Percentiles rank a stretch among this genome's conserved stretches.
Evolutionary conservation across 2,329 filamentous ascomycete genomes (phyloP).

Genomic region (Clathrospora elynae): DNA sequence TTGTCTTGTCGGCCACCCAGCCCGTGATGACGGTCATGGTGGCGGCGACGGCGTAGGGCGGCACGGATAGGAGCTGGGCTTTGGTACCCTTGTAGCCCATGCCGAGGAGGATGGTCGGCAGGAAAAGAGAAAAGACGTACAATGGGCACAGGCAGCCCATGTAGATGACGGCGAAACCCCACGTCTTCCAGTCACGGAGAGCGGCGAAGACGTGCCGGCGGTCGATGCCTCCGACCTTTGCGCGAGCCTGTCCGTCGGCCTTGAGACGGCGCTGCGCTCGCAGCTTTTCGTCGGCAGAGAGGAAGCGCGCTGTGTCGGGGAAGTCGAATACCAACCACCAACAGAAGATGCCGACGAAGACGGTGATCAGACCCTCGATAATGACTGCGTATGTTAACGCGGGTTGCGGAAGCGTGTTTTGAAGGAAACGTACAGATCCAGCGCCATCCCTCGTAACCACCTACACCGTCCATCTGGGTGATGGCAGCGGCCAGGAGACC

Average conservation of each 20-base stretch:
- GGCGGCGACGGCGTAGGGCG: slow-evolving; percentile 75
- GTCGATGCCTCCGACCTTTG: slow-evolving; percentile 57
- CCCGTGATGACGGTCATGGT: slow-evolving; percentile 72
- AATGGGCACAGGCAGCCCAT: slow-evolving; percentile 62
- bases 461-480: slow-evolving; percentile 63
- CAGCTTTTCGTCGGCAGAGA: slow-evolving; percentile 58
- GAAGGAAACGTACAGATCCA: slow-evolving; percentile 43
- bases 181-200: slow-evolving; percentile 57
- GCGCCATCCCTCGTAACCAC: slow-evolving; percentile 51
- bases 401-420: neutral
- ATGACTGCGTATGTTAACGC: slow-evolving; percentile 37
- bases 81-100: slow-evolving; percentile 62
- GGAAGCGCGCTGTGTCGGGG: slow-evolving; percentile 63
- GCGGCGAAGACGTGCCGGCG: slow-evolving; percentile 50
- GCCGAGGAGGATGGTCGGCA: slow-evolving; percentile 56
- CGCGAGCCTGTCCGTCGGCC: slow-evolving; percentile 70
- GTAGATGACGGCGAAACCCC: slow-evolving; percentile 63
- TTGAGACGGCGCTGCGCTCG: slow-evolving; percentile 67
- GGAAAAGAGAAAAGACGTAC: slow-evolving; percentile 44
- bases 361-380: slow-evolving; percentile 46
- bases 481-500: slow-evolving; percentile 64
- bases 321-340: slow-evolving; percentile 69
- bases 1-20: slow-evolving; percentile 75
- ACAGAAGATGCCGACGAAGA: slow-evolving; percentile 44
- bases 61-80: slow-evolving; percentile 75